These are phyloP conservation scores for Colletotrichum sublineola DNA, from an alignment of 2,329 filamentous ascomycete genomes.

Conservation along the genomic window DNA sequence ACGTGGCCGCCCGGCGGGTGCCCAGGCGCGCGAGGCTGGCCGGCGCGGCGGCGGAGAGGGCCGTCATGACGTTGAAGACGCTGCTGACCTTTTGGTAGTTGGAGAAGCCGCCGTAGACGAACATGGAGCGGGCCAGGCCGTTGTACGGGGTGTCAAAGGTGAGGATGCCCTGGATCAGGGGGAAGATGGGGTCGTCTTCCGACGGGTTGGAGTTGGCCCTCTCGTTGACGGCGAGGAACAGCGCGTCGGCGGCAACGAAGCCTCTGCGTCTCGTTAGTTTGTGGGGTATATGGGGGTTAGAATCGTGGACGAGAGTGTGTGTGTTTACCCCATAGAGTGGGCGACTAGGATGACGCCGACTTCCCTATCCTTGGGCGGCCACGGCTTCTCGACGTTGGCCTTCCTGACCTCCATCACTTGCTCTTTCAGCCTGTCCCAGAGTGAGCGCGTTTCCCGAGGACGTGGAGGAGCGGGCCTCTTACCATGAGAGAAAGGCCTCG, in stretches of 20 bases:
- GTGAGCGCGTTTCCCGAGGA: not conserved
- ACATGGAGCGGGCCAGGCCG: constrained; percentile 71
- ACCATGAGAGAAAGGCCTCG: constrained; percentile 63
- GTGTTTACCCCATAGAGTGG: constrained; percentile 80
- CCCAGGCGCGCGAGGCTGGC: constrained; percentile 58
- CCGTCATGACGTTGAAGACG: constrained; percentile 70
- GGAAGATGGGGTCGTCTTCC: constrained; percentile 72
- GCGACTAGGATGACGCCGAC: constrained; percentile 85
- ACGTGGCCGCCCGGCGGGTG: constrained; percentile 48
- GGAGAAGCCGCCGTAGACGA: constrained; percentile 71
- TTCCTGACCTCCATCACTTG: constrained; percentile 84
- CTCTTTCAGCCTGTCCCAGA: constrained; percentile 75
- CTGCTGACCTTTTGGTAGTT: constrained; percentile 70
- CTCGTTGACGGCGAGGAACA: constrained; percentile 80
- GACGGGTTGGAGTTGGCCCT: constrained; percentile 58
- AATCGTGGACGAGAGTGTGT: too few species aligned
- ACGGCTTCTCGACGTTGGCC: constrained; percentile 76
- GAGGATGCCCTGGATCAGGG: constrained; percentile 82
- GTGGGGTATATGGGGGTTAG: too few species aligned
- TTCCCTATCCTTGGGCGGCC: constrained; percentile 83
- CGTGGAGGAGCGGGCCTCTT: constrained; percentile 17
- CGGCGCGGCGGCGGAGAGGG: constrained; percentile 63
- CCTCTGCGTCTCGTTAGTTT: constrained; percentile 63
- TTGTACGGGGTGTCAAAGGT: constrained; percentile 90
- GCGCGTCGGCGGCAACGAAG: constrained; percentile 85